These are phyloP conservation scores for Stagonosporopsis rhizophila DNA, from an alignment of 2,329 filamentous ascomycete species.

Conservation along the genomic window DNA sequence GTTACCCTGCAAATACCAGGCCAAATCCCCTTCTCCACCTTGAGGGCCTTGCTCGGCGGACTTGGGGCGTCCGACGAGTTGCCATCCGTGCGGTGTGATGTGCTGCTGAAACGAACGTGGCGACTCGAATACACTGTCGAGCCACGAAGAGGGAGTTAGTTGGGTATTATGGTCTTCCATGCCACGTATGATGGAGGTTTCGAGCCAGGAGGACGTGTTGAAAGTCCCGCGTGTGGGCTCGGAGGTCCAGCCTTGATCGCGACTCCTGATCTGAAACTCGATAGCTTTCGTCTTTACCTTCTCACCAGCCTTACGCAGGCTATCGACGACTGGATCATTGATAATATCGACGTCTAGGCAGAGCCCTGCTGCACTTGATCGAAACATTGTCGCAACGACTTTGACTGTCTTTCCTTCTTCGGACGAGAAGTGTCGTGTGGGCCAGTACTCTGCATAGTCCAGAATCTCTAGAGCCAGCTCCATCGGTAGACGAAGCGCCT, in stretches of 20 bases:
- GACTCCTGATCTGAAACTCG: constrained; percentile 32
- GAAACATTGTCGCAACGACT: constrained; percentile 3
- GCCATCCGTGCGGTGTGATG: constrained; percentile 20
- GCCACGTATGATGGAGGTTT: constrained; percentile 39
- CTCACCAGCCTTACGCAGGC: constrained; percentile 19
- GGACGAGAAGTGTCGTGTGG: constrained; percentile 10
- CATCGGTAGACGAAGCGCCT: constrained; percentile 33
- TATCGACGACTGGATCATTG: constrained; percentile 11
- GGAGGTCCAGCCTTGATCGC: constrained; percentile 46
- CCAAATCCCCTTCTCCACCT: constrained; percentile 30
- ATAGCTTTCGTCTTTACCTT: constrained; percentile 32
- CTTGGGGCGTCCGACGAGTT: constrained; percentile 28
- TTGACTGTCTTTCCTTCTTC: not conserved
- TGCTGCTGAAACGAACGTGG: constrained; percentile 4
- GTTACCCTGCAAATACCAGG: constrained; percentile 46
- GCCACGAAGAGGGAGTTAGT: constrained; percentile 13
- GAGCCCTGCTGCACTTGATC: constrained; percentile 19
- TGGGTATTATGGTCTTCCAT: constrained; percentile 2
- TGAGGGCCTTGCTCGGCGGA: constrained; percentile 30
- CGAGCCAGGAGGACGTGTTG: constrained; percentile 43
- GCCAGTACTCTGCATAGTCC: constrained; percentile 39
- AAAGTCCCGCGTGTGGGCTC: constrained; percentile 35
- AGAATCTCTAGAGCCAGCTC: constrained; percentile 42
- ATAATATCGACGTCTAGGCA: constrained; percentile 28
- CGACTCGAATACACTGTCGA: constrained; percentile 1